Conservation (phyloP, 2,329 filamentous ascomycete genomes). For the Ascochyta fabae region DNA sequence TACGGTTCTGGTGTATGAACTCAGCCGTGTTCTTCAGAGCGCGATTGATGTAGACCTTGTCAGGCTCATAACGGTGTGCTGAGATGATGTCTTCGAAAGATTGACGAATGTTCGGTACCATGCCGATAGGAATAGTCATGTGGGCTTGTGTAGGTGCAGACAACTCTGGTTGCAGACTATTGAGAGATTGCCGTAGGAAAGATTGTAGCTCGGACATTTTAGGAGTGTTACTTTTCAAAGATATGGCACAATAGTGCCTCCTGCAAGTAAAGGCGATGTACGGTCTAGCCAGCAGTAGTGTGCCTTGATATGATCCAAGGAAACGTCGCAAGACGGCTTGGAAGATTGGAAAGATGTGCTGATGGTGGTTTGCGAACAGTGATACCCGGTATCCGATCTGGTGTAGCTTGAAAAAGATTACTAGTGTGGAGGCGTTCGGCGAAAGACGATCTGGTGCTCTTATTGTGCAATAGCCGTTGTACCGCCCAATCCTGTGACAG, state of each 20-base stretch:
- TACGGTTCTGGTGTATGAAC: not conserved
- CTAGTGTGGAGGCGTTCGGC: not conserved
- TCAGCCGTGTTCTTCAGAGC: not conserved
- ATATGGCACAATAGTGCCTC: not conserved
- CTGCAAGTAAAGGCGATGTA: not conserved
- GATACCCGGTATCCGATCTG: not conserved
- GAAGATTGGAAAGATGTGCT: too few relatives aligned
- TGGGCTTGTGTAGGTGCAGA: not conserved
- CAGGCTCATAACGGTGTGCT: not conserved
- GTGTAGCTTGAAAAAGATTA: not conserved
- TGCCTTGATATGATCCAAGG: not conserved
- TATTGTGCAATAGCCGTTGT: not conserved
- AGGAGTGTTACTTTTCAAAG: too few relatives aligned
- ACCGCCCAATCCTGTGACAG: not conserved
- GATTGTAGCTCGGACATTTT: not conserved
- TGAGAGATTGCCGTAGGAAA: not conserved
- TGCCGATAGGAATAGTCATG: not conserved
- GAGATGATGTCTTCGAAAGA: not conserved
- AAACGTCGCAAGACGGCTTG: not conserved
- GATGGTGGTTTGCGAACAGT: not conserved
- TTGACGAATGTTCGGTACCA: not conserved
- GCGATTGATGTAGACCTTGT: constrained; percentile 2
- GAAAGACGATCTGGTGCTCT: not conserved
- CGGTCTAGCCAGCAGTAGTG: not conserved
- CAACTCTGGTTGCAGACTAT: not conserved